These are phyloP conservation scores for Aulographum hederae DNA, from an alignment of 2,329 filamentous ascomycete species.

Conservation along the genomic window DNA sequence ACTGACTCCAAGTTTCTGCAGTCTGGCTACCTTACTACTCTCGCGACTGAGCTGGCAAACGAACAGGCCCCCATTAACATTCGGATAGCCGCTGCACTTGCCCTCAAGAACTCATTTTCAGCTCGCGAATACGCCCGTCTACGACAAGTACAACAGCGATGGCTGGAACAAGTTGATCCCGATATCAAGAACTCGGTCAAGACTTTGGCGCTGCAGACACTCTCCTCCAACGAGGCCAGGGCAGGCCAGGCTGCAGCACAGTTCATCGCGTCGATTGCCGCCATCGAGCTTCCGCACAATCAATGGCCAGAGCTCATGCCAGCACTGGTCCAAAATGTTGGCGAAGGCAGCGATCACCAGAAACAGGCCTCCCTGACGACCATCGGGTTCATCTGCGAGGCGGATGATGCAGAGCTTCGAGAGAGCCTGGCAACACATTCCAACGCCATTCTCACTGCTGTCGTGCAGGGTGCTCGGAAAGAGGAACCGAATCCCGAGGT, in stretches of 20 bases:
- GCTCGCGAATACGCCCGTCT: conserved; percentile 77
- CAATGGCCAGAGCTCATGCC: conserved; percentile 91
- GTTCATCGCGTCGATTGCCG: conserved; percentile 85
- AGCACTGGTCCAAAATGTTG: conserved; percentile 79
- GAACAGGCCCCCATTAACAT: conserved; percentile 68
- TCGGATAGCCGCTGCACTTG: conserved; percentile 84
- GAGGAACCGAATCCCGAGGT: conserved; percentile 88
- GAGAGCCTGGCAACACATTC: conserved; percentile 70
- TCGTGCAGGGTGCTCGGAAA: conserved; percentile 92
- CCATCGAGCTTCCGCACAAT: conserved; percentile 81
- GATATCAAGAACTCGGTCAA: conserved; percentile 79
- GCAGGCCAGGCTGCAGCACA: conserved; percentile 83
- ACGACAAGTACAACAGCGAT: conserved; percentile 83
- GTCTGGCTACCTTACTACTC: conserved; percentile 82
- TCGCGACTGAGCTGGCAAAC: conserved; percentile 88
- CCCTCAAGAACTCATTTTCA: conserved; percentile 95
- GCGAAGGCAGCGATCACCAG: conserved; percentile 65
- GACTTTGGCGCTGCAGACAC: conserved; percentile 72
- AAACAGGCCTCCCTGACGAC: conserved; percentile 89
- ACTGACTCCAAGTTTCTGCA: conserved; percentile 3
- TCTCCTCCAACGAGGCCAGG: conserved; percentile 60
- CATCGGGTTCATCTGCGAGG: conserved; percentile 98
- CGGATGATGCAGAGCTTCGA: conserved; percentile 72
- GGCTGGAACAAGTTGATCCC: conserved; percentile 65
- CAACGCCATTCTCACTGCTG: conserved; percentile 92